These are phyloP conservation scores for Diplotaxis tenuifolia DNA, from an alignment of 345 rosid species.

Conservation along the genomic window DNA sequence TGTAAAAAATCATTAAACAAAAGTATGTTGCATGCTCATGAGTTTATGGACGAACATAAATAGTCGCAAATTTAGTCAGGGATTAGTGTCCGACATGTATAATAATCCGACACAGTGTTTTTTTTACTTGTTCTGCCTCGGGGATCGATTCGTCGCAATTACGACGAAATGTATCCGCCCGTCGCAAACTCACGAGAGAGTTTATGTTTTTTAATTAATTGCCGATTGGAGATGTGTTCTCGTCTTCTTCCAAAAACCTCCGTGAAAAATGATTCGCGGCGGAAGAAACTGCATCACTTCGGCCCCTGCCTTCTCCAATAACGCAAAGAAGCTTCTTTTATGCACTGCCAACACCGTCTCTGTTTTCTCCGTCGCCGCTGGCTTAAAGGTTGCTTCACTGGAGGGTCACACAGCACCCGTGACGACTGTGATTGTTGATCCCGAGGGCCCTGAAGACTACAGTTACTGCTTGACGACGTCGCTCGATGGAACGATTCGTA, in stretches of 20 bases:
- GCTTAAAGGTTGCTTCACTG: not conserved
- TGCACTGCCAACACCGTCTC: not conserved
- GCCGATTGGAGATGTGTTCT: not conserved
- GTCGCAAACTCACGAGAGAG: not conserved
- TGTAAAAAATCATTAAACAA: not conserved
- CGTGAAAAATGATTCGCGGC: not conserved
- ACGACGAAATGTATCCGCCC: not conserved
- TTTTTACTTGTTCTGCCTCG: not conserved
- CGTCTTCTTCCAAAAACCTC: not conserved
- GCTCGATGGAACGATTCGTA: not conserved
- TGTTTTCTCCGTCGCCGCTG: not conserved
- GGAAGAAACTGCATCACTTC: not conserved
- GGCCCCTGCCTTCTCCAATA: not conserved
- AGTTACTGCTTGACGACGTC: not conserved
- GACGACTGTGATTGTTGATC: not conserved
- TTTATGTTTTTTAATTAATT: not conserved
- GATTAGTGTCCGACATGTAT: no score
- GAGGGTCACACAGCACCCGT: not conserved
- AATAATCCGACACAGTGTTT: not conserved
- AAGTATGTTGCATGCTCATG: not conserved
- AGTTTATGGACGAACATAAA: no score
- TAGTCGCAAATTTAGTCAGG: not conserved
- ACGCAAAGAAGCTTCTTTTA: slow-evolving; percentile 1
- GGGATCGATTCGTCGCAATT: not conserved
- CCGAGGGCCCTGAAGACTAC: not conserved